Conservation (phyloP, 2,329 filamentous ascomycete genomes). For the Aspergillus amoenus region DNA sequence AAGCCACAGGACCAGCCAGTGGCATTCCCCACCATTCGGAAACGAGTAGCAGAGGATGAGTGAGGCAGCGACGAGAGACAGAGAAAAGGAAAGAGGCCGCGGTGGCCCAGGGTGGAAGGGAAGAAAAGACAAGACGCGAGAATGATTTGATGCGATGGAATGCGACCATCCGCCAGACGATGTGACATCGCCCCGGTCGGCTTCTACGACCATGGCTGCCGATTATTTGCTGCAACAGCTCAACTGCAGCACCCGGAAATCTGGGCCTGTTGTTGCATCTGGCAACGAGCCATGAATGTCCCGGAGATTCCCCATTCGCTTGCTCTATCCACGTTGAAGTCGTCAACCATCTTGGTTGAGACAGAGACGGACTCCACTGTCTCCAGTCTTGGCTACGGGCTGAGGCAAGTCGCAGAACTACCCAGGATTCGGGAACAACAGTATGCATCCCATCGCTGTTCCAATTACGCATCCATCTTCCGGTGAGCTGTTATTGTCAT, state of each 20-base stretch:
- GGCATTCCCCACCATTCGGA: constrained; percentile 18
- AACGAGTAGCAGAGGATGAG: constrained; percentile 3
- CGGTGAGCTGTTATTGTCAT: neutral
- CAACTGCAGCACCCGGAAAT: constrained; percentile 3
- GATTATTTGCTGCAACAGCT: neutral
- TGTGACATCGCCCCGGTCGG: constrained; percentile 31
- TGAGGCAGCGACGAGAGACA: constrained; percentile 11
- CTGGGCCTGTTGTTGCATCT: neutral
- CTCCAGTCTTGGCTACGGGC: neutral
- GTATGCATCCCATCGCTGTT: neutral
- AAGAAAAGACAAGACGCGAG: constrained; percentile 12
- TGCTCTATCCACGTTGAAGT: neutral
- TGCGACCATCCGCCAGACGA: constrained; percentile 38
- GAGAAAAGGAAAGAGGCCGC: neutral
- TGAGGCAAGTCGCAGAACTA: neutral
- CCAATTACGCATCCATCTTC: neutral
- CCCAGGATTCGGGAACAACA: neutral
- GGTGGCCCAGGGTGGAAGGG: neutral
- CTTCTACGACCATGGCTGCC: constrained; percentile 7
- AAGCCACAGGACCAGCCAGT: constrained; percentile 27
- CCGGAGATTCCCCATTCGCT: constrained; percentile 12
- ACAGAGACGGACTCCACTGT: neutral
- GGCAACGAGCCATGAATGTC: neutral
- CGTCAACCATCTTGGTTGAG: neutral
- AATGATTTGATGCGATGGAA: constrained; percentile 19